phyloP scores from a whole-genome alignment of 305 asterid genomes.

The Petunia hybrid region DNA sequence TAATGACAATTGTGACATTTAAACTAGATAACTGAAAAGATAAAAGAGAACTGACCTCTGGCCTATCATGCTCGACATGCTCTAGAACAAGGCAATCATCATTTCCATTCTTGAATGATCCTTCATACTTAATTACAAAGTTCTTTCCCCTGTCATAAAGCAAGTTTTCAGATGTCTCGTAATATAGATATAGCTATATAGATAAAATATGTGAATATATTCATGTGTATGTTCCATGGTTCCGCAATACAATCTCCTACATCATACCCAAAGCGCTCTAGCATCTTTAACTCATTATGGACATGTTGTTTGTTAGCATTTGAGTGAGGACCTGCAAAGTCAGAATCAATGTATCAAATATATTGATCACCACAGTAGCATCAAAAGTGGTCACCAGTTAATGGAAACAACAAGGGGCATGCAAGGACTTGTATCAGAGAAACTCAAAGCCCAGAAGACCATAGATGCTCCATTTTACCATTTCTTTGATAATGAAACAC shows the following conservation, averaged over 20 bases:
- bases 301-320: conserved; percentile 79
- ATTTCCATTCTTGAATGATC: conserved; percentile 67
- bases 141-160: conserved; percentile 74
- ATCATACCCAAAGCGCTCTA: conserved; percentile 86
- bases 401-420: neutral
- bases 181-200: conserved; percentile 21
- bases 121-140: conserved; percentile 80
- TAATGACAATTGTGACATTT: neutral
- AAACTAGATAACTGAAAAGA: conserved; percentile 36
- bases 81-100: conserved; percentile 84
- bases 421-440: neutral
- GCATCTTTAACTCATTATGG: conserved; percentile 87
- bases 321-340: conserved; percentile 80
- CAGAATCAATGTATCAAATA: conserved; percentile 27
- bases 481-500: conserved; percentile 24
- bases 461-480: conserved; percentile 22
- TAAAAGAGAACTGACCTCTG: conserved; percentile 67
- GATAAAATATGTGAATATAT: conserved; percentile 5
- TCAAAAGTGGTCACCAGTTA: neutral
- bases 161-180: conserved; percentile 28
- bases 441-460: neutral
- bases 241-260: neutral
- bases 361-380: conserved; percentile 15
- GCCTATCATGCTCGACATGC: conserved; percentile 91
- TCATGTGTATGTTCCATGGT: conserved; percentile 15